phyloP scores from a whole-genome alignment of 345 rosid species.

The Acer yangbiense region DNA sequence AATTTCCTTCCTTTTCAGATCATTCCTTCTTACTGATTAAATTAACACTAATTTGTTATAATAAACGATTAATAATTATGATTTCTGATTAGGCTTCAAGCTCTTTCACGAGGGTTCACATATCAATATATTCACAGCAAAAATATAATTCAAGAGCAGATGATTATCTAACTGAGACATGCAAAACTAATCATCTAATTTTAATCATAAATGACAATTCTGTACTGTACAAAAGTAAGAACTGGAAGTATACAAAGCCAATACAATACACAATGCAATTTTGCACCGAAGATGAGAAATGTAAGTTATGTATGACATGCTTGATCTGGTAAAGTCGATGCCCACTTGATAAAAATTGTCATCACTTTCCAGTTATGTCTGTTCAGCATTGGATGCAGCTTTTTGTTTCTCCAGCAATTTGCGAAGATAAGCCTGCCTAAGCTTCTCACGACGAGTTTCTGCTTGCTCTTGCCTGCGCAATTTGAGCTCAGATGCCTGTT shows the following conservation, averaged over 20 bases:
- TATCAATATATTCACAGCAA: no score
- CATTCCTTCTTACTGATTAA: no score
- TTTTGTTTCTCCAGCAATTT: conserved; percentile 85
- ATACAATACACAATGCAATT: background rate
- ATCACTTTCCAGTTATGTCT: conserved; percentile 7
- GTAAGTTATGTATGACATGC: background rate
- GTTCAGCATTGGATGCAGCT: conserved; percentile 42
- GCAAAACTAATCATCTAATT: background rate
- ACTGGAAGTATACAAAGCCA: background rate
- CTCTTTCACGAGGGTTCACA: background rate
- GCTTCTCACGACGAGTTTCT: conserved; percentile 71
- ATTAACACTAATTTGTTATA: no score
- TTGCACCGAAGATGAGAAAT: background rate
- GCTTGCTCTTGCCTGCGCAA: conserved; percentile 76
- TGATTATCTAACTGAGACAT: background rate
- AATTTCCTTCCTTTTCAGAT: background rate
- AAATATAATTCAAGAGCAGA: background rate
- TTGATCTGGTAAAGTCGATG: conserved; percentile 1
- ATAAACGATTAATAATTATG: no score
- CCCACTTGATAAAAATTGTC: background rate
- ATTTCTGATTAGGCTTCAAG: background rate
- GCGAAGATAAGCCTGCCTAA: conserved; percentile 79
- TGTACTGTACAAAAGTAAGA: background rate
- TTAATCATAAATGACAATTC: background rate
- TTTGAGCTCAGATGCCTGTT: conserved; percentile 66